Percentiles rank a stretch among this genome's conserved stretches.
Evolutionary conservation across 1,139 yeast species (phyloP).

Genomic region (Pichia sp.): DNA sequence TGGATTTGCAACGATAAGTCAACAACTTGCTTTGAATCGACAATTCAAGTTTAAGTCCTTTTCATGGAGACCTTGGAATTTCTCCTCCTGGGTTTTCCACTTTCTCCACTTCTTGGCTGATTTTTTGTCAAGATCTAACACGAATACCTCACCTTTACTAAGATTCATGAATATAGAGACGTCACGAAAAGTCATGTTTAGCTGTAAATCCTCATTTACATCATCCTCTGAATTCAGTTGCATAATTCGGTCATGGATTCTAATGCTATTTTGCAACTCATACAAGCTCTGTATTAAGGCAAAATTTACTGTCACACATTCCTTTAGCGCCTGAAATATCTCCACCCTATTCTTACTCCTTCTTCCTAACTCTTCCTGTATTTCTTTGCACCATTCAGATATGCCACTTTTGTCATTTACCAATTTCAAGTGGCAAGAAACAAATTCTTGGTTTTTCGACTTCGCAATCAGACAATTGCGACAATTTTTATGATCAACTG

Average conservation of each 20-base stretch:
- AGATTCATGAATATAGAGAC: conserved; percentile 47
- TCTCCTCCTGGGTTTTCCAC: conserved; percentile 29
- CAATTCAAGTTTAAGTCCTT: conserved; percentile 12
- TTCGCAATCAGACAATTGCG: conserved; percentile 29
- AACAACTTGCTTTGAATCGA: conserved; percentile 13
- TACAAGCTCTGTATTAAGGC: conserved; percentile 17
- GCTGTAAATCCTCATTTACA: conserved; percentile 42
- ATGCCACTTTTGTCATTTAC: conserved; percentile 14
- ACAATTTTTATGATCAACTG: conserved; percentile 21
- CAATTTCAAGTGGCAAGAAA: conserved; percentile 24
- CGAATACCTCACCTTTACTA: conserved; percentile 28
- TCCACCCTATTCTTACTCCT: not conserved
- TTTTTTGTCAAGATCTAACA: conserved; percentile 42
- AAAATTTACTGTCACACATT: conserved; percentile 12
- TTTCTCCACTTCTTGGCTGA: conserved; percentile 23
- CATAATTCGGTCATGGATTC: conserved; percentile 24
- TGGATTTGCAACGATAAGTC: conserved; percentile 16
- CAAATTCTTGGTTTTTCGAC: conserved; percentile 18
- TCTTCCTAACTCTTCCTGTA: conserved; percentile 14
- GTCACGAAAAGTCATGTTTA: conserved; percentile 55
- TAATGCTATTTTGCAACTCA: conserved; percentile 23
- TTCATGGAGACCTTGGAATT: conserved; percentile 18
- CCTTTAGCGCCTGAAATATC: not conserved
- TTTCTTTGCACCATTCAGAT: conserved; percentile 21
- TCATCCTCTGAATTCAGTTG: conserved; percentile 37